phyloP scores from a whole-genome alignment of 371 early-diverging fungal genomes.

The Amoeboaphelidium occidentale region DNA sequence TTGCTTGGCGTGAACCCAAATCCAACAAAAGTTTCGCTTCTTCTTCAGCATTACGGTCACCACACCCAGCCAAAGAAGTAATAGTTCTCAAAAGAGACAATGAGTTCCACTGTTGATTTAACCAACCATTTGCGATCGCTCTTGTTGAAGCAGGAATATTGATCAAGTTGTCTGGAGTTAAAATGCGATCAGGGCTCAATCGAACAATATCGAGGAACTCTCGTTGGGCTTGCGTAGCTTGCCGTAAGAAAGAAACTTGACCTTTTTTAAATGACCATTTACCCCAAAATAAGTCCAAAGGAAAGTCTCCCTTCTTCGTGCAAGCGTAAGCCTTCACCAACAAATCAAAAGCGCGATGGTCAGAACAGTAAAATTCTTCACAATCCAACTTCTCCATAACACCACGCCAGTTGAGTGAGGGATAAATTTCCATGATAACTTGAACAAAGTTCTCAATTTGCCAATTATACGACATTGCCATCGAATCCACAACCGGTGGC shows the following conservation, averaged over 20 bases:
- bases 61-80: constrained; percentile 26
- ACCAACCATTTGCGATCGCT: constrained; percentile 21
- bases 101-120: constrained; percentile 38
- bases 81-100: constrained; percentile 39
- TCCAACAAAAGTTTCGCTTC: constrained; percentile 40
- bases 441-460: not conserved
- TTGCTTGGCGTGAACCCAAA: constrained; percentile 28
- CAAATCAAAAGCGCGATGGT: constrained; percentile 4
- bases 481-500: not conserved
- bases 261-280: not conserved
- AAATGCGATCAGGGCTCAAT: constrained; percentile 17
- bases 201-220: not conserved
- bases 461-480: not conserved
- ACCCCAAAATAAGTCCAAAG: not conserved
- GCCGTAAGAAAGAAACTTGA: not conserved
- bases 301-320: not conserved
- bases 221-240: not conserved
- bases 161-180: constrained; percentile 7
- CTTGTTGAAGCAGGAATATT: constrained; percentile 10
- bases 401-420: constrained; percentile 1
- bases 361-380: constrained; percentile 1
- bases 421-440: not conserved
- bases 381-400: constrained; percentile 2
- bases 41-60: constrained; percentile 25
- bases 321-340: constrained; percentile 1